A percentile compares a stretch with the other conserved stretches of the same genome.
phyloP scores from a whole-genome alignment of 2,329 filamentous ascomycete species.

The Teratosphaeriaceae sp. region DNA sequence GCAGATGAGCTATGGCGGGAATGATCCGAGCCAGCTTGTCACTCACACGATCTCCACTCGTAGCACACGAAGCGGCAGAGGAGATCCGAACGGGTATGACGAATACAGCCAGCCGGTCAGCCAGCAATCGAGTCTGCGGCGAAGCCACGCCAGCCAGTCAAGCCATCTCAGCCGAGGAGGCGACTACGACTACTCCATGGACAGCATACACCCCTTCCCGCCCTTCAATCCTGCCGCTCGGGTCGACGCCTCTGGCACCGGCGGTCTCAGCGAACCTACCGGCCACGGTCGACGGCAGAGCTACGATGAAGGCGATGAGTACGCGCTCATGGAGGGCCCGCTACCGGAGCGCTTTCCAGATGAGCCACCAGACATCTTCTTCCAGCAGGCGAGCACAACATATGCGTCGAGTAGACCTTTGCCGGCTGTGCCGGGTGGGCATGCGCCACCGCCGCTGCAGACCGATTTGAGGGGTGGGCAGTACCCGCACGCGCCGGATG shows the following conservation, averaged over 20 bases:
- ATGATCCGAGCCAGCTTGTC: constrained; percentile 36
- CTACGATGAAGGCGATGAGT: constrained; percentile 90
- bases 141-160: constrained; percentile 37
- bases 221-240: constrained; percentile 56
- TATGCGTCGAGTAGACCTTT: constrained; percentile 43
- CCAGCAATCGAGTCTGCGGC: constrained; percentile 40
- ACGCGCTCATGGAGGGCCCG: constrained; percentile 37
- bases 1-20: constrained; percentile 53
- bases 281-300: constrained; percentile 62
- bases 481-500: constrained; percentile 20
- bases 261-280: constrained; percentile 72
- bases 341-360: constrained; percentile 31
- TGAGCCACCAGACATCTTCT: constrained; percentile 86
- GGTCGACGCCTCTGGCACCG: constrained; percentile 85
- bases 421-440: constrained; percentile 56
- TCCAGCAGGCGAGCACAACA: constrained; percentile 71
- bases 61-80: constrained; percentile 19
- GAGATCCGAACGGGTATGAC: constrained; percentile 24
- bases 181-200: constrained; percentile 39
- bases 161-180: constrained; percentile 24
- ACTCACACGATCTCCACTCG: neutral
- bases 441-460: constrained; percentile 26
- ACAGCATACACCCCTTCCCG: constrained; percentile 52
- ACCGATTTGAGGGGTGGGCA: constrained; percentile 12
- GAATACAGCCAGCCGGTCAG: constrained; percentile 31